Conservation (phyloP, 2,329 filamentous ascomycete genomes). For the Blastomyces gilchristii region DNA sequence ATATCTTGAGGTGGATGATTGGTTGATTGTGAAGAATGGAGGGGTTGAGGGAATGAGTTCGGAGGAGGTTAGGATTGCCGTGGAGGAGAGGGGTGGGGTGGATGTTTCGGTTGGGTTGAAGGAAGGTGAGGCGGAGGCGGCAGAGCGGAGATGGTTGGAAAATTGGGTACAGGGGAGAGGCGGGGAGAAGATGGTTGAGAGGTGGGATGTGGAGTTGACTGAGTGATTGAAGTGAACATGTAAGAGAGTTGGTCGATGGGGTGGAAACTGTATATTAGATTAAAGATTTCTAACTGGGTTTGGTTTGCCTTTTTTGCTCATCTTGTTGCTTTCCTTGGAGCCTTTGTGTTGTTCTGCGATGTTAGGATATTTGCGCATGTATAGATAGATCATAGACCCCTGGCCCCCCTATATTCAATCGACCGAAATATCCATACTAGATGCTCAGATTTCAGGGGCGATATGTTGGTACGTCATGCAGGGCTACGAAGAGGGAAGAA, state of each 20-base stretch:
- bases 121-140: conserved; percentile 20
- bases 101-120: conserved; percentile 21
- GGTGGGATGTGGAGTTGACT: background rate
- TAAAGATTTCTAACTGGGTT: background rate
- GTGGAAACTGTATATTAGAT: background rate
- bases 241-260: background rate
- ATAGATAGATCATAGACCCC: background rate
- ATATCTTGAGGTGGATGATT: conserved; percentile 62
- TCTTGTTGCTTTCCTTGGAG: background rate
- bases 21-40: conserved; percentile 53
- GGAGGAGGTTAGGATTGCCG: conserved; percentile 60
- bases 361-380: background rate
- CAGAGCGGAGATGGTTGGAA: conserved; percentile 29
- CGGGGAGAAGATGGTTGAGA: conserved; percentile 1
- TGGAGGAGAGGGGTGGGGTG: conserved; percentile 54
- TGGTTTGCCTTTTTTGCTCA: background rate
- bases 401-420: background rate
- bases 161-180: conserved; percentile 24
- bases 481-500: background rate
- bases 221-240: background rate
- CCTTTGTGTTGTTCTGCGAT: background rate
- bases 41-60: conserved; percentile 49
- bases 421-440: background rate
- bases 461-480: background rate
- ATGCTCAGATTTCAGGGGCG: background rate